Evolutionary conservation across 2,329 filamentous ascomycete species (phyloP), one percentile per base, ranked within the genome.

Genomic region (Venturia effusa): DNA sequence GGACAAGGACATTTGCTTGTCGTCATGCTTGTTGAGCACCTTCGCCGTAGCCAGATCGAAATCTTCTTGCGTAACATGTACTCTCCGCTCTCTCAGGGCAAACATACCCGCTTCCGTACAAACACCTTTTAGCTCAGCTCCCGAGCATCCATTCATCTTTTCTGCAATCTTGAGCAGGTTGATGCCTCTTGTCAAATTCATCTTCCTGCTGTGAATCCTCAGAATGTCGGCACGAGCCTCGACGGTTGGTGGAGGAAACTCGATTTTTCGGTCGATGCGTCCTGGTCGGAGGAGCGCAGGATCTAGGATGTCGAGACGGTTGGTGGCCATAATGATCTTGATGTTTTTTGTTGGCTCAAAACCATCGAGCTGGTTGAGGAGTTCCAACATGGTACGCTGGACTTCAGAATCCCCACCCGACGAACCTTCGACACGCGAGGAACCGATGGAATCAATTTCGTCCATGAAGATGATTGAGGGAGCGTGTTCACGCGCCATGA

Each of bases 391-490:
- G 59, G 94, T 99, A 72, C 94, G 88, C 80, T 99, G 94, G 62
- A 99, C 94, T 78, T 99, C 94, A 0, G 92, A 97, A 74, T 99
- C 94, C 72, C 94, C 94, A 62, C 92, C 92, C 24, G 90, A 95
- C 65, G 90, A 95, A 32, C 93, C 93, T 75, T 99, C 94, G 63
- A 99, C 93, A 78, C 94, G 90, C 66, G 92, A 96, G 40, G 92
- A 97, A 68, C 94, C 94, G 77, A 99, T 99, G 70, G 90, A 96
- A 81, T 99, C 94, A 77, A 99, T 97, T 78, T 99, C 94, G 76
- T 99, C 94, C 94, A 99, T 99, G 82, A 99, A 99, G 78, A 99
- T 99, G 78, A 99, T 99, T 69, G 90, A 96, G 27, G 94, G 94
- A 0, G 94, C 94, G 71, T 99, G 94, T 75, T 99, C 94, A 77